Conservation (phyloP, 2,329 filamentous ascomycete genomes). For the Pyricularia pennisetigena region DNA sequence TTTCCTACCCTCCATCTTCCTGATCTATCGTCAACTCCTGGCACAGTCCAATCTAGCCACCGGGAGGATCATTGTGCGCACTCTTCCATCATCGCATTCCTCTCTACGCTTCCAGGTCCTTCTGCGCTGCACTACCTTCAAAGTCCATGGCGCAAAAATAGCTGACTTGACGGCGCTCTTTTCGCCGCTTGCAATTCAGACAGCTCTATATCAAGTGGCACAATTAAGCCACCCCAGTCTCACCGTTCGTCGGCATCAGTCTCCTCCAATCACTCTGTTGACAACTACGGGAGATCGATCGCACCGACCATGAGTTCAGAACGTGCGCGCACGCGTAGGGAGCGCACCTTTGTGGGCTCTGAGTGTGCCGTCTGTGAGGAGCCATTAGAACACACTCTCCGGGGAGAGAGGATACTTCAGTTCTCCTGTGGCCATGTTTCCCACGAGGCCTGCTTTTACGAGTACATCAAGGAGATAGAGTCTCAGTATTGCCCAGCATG, state of each 20-base stretch:
- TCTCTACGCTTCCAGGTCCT: neutral
- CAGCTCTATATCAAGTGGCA: slow-evolving; percentile 25
- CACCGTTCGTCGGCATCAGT: slow-evolving; percentile 27
- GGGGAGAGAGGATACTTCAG: slow-evolving; percentile 87
- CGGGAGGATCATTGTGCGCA: neutral
- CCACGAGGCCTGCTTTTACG: slow-evolving; percentile 97
- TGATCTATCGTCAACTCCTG: neutral
- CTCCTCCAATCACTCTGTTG: slow-evolving; percentile 17
- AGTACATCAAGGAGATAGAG: slow-evolving; percentile 92
- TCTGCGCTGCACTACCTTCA: neutral
- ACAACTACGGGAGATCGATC: slow-evolving; percentile 22
- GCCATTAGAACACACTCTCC: slow-evolving; percentile 87
- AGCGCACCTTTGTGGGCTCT: slow-evolving; percentile 89
- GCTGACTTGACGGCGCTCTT: neutral
- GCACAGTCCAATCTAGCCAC: neutral
- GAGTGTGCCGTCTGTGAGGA: slow-evolving; percentile 97
- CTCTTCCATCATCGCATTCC: neutral
- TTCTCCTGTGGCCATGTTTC: slow-evolving; percentile 96
- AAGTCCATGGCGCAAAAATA: neutral
- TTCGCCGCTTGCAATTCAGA: slow-evolving; percentile 17
- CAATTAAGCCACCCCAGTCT: slow-evolving; percentile 23
- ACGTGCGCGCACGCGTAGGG: slow-evolving; percentile 67
- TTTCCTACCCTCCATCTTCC: neutral
- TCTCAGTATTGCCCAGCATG: slow-evolving; percentile 91
- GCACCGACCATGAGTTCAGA: slow-evolving; percentile 64